Percentiles rank a stretch among this genome's conserved stretches.
These are phyloP conservation scores for Tricladium varicosporioides DNA, from an alignment of 2,329 filamentous ascomycete species.

Conservation along the genomic window DNA sequence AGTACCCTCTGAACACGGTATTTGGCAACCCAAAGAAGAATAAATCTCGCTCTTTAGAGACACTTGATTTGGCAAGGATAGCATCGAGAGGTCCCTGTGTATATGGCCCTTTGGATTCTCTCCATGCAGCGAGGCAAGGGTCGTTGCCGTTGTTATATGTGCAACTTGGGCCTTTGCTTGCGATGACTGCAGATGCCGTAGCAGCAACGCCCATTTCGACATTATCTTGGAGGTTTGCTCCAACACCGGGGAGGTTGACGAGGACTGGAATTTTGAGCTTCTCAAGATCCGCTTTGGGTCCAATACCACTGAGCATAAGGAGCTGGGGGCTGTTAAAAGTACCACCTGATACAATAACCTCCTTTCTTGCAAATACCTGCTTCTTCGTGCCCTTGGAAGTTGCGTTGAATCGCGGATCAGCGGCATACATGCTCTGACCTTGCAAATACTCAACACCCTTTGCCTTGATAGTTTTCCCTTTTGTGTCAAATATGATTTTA, in stretches of 20 bases:
- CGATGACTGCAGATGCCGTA: constrained; percentile 32
- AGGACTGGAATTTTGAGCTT: constrained; percentile 48
- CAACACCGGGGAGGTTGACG: constrained; percentile 58
- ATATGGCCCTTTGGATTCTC: constrained; percentile 18
- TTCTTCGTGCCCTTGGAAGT: constrained; percentile 20
- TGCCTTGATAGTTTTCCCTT: constrained; percentile 33
- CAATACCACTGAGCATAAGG: constrained; percentile 44
- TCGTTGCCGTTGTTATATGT: constrained; percentile 36
- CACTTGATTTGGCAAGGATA: constrained; percentile 31
- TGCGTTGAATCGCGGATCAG: constrained; percentile 39
- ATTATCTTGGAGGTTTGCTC: constrained; percentile 56
- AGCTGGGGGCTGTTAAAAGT: constrained; percentile 45
- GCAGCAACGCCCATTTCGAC: constrained; percentile 38
- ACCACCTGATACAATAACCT: constrained; percentile 47
- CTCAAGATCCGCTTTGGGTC: constrained; percentile 38
- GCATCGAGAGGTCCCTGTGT: constrained; percentile 51
- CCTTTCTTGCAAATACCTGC: constrained; percentile 24
- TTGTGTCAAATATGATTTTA: constrained; percentile 39
- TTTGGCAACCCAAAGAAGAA: constrained; percentile 32
- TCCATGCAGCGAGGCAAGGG: constrained; percentile 37
- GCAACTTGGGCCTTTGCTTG: constrained; percentile 35
- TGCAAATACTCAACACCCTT: constrained; percentile 42
- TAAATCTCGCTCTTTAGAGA: constrained; percentile 40
- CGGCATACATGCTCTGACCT: constrained; percentile 42
- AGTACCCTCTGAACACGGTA: constrained; percentile 41